Conservation (phyloP, 805 yeast species). For the Candida tammaniensis region DNA sequence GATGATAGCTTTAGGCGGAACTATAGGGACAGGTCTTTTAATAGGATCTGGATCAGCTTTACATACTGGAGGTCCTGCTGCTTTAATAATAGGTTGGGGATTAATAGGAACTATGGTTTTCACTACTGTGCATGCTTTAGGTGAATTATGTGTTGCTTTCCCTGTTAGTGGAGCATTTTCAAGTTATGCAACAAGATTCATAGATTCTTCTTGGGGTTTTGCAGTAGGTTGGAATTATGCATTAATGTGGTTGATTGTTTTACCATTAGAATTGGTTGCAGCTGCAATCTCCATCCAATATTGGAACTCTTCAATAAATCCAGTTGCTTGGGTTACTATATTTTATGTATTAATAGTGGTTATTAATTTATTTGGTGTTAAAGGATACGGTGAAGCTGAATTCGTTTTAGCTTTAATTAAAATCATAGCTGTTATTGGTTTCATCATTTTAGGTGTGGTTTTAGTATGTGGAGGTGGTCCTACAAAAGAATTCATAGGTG, state of each 20-base stretch:
- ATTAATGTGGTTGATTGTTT: conserved; percentile 35
- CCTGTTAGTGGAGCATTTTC: conserved; percentile 40
- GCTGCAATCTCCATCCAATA: conserved; percentile 35
- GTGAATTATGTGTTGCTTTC: conserved; percentile 57
- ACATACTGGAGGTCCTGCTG: conserved; percentile 42
- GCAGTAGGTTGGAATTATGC: conserved; percentile 41
- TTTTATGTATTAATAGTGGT: conserved; percentile 28
- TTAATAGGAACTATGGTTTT: conserved; percentile 58
- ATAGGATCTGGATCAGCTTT: conserved; percentile 46
- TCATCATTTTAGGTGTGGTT: conserved; percentile 33
- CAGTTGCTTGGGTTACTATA: conserved; percentile 36
- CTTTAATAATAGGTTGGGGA: conserved; percentile 52
- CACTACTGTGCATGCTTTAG: conserved; percentile 59
- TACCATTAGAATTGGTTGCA: conserved; percentile 38
- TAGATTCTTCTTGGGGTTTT: conserved; percentile 39
- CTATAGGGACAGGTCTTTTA: conserved; percentile 62
- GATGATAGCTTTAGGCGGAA: conserved; percentile 70
- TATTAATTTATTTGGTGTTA: conserved; percentile 34
- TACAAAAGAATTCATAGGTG: conserved; percentile 34
- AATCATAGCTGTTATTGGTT: conserved; percentile 34
- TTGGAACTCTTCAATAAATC: conserved; percentile 34
- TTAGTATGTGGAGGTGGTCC: conserved; percentile 40
- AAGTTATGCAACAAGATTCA: conserved; percentile 36
- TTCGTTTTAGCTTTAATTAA: conserved; percentile 29
- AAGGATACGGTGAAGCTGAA: conserved; percentile 39